A percentile compares a stretch with the other conserved stretches of the same genome.
Conservation (phyloP, 1,284 basidiomycete species). For the Lentinula novae-zelandiae region DNA sequence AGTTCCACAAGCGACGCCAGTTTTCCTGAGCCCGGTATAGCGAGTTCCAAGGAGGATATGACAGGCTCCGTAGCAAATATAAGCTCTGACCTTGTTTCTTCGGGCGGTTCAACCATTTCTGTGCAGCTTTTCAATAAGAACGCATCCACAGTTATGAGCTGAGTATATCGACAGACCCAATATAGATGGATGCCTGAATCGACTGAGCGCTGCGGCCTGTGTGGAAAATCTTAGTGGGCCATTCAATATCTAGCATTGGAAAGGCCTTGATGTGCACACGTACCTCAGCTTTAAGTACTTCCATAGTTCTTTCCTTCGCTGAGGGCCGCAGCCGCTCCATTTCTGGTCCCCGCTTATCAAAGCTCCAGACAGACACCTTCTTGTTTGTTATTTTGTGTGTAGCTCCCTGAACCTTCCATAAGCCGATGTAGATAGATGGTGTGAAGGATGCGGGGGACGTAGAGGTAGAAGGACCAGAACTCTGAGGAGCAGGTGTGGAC, state of each 20-base stretch:
- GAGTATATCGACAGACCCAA: slow-evolving; percentile 52
- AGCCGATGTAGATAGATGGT: slow-evolving; percentile 68
- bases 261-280: slow-evolving; percentile 19
- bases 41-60: slow-evolving; percentile 72
- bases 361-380: slow-evolving; percentile 85
- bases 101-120: slow-evolving; percentile 98
- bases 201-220: slow-evolving; percentile 83
- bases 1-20: slow-evolving; percentile 62
- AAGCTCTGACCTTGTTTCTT: slow-evolving; percentile 86
- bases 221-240: slow-evolving; percentile 8
- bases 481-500: slow-evolving; percentile 56
- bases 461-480: slow-evolving; percentile 29
- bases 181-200: slow-evolving; percentile 91
- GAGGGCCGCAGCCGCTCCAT: slow-evolving; percentile 61
- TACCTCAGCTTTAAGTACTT: slow-evolving; percentile 88
- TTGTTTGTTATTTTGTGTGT: slow-evolving; percentile 86
- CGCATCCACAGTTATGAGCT: background rate
- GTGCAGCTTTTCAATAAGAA: slow-evolving; percentile 1
- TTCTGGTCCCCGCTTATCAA: slow-evolving; percentile 79
- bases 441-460: slow-evolving; percentile 40
- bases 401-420: slow-evolving; percentile 84
- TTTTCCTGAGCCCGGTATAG: slow-evolving; percentile 63
- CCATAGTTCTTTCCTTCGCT: slow-evolving; percentile 71
- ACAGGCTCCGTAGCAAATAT: slow-evolving; percentile 93
- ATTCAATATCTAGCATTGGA: slow-evolving; percentile 11